These are phyloP conservation scores for Blumeriella jaapii DNA, from an alignment of 2,329 filamentous ascomycete species.

Conservation along the genomic window DNA sequence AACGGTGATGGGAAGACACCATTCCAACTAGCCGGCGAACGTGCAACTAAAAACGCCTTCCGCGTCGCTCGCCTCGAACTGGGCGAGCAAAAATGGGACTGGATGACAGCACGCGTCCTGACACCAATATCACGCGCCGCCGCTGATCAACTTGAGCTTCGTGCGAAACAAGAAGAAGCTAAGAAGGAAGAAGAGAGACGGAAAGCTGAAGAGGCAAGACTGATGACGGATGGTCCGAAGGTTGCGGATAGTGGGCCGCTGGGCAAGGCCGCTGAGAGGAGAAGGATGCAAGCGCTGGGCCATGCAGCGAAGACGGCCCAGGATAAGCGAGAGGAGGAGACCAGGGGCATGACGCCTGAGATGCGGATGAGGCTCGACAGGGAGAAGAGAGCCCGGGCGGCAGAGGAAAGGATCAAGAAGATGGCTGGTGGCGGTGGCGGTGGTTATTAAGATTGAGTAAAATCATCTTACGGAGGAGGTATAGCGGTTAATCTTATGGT, in stretches of 20 bases:
- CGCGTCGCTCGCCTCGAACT: conserved; percentile 75
- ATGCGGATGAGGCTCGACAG: conserved; percentile 75
- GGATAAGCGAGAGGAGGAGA: conserved; percentile 74
- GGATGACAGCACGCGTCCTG: conserved; percentile 67
- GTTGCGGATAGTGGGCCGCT: conserved; percentile 32
- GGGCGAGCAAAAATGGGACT: conserved; percentile 66
- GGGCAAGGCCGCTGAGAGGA: conserved; percentile 32
- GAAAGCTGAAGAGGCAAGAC: conserved; percentile 60
- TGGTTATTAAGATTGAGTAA: conserved; percentile 6
- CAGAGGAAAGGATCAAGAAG: conserved; percentile 68
- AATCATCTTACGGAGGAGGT: too few species aligned
- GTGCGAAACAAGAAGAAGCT: conserved; percentile 58
- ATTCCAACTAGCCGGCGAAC: conserved; percentile 80
- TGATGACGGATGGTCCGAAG: conserved; percentile 55
- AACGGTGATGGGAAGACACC: conserved; percentile 73
- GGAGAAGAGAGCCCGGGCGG: conserved; percentile 80
- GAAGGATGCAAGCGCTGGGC: conserved; percentile 40
- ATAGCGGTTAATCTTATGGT: too few species aligned
- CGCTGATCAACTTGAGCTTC: conserved; percentile 54
- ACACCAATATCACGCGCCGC: conserved; percentile 58
- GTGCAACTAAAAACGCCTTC: conserved; percentile 80
- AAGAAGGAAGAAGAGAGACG: conserved; percentile 60
- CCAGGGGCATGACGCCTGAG: conserved; percentile 74
- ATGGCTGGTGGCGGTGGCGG: conserved; percentile 7
- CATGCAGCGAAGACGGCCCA: conserved; percentile 61